phyloP scores from a whole-genome alignment of 1,284 basidiomycete species.

The Boletellus sp. region DNA sequence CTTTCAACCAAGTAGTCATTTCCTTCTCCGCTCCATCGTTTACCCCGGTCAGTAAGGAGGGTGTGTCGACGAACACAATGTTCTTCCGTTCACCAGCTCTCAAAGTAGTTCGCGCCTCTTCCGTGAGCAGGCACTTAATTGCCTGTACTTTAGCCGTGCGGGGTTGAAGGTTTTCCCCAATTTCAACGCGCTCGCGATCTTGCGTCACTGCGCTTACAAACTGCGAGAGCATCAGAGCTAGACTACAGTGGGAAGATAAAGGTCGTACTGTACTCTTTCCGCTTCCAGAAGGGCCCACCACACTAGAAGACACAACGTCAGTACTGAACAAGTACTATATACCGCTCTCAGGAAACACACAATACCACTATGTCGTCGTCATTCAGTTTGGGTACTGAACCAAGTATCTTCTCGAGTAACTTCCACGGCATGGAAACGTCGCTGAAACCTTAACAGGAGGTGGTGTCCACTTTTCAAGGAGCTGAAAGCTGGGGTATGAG shows the following conservation, averaged over 20 bases:
- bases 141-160: slow-evolving; percentile 1
- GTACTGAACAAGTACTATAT: neutral
- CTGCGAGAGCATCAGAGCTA: slow-evolving; percentile 1
- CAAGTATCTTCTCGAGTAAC: neutral
- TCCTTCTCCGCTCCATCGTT: neutral
- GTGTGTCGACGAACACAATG: slow-evolving; percentile 24
- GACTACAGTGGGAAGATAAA: neutral
- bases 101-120: neutral
- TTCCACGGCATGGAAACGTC: too few species aligned
- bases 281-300: slow-evolving; percentile 20
- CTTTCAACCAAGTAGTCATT: slow-evolving; percentile 8
- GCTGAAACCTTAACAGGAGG: too few species aligned
- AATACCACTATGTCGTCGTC: slow-evolving; percentile 21
- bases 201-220: slow-evolving; percentile 12
- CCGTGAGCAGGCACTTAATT: slow-evolving; percentile 13
- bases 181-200: neutral
- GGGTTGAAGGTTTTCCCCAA: neutral
- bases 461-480: too few species aligned
- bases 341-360: slow-evolving; percentile 4
- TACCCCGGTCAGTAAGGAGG: slow-evolving; percentile 8
- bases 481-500: too few species aligned
- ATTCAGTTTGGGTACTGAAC: neutral
- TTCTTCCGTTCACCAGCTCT: neutral
- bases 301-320: slow-evolving; percentile 9
- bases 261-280: slow-evolving; percentile 21